Evolutionary conservation across 1,139 yeast species (phyloP).

Genomic region (Candida sp.): DNA sequence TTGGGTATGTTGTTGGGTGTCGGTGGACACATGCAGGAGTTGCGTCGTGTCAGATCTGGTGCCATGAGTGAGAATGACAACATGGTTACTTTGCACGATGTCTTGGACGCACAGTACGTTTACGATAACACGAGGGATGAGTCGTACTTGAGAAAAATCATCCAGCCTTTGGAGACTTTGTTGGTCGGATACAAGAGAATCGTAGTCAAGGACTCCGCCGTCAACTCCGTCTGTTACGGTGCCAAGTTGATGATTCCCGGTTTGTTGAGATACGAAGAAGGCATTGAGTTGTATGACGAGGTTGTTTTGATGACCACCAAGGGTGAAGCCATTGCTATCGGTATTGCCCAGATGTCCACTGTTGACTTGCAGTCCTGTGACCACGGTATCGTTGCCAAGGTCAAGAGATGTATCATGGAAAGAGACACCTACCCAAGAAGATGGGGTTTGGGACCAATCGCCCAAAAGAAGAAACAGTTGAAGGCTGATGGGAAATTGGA

Average conservation of each 20-base stretch:
- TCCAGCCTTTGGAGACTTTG: constrained; percentile 94
- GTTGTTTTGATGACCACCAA: constrained; percentile 98
- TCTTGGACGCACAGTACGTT: constrained; percentile 97
- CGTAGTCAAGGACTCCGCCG: constrained; percentile 98
- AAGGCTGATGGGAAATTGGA: constrained; percentile 98
- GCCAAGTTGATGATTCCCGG: constrained; percentile 99
- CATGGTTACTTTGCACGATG: constrained; percentile 96
- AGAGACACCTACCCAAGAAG: constrained; percentile 99
- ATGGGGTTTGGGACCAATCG: constrained; percentile 99
- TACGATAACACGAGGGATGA: constrained; percentile 98
- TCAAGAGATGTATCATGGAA: constrained; percentile 99
- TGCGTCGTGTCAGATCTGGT: constrained; percentile 99
- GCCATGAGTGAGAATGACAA: constrained; percentile 91
- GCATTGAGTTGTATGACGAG: constrained; percentile 96
- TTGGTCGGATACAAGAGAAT: constrained; percentile 95
- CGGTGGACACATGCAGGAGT: constrained; percentile 99
- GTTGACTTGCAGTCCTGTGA: constrained; percentile 97
- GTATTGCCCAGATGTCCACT: constrained; percentile 98
- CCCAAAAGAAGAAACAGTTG: constrained; percentile 97
- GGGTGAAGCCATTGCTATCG: constrained; percentile 99
- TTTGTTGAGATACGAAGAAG: constrained; percentile 95
- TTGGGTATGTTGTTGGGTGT: constrained; percentile 98
- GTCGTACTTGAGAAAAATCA: constrained; percentile 90
- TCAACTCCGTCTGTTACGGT: constrained; percentile 98
- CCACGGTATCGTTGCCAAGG: constrained; percentile 98